These are phyloP conservation scores for Pelargonium citronellum DNA, from an alignment of 441 rosid species.

Conservation along the genomic window DNA sequence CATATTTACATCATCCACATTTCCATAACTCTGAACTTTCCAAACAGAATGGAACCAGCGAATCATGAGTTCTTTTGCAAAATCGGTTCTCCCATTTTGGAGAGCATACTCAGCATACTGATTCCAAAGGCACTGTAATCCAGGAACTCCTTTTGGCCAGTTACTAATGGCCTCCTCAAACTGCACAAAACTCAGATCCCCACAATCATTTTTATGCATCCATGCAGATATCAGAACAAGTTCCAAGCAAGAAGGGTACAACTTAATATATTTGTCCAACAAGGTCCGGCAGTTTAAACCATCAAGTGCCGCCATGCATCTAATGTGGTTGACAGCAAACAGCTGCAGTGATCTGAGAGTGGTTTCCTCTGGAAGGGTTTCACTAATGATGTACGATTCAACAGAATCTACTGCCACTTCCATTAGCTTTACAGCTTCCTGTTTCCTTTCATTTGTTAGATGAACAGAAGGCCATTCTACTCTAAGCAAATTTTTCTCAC, in stretches of 20 bases:
- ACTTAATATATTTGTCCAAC: conserved; percentile 48
- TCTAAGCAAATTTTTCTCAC: conserved; percentile 50
- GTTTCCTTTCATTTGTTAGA: conserved; percentile 44
- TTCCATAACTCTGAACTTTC: conserved; percentile 32
- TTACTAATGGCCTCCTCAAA: conserved; percentile 65
- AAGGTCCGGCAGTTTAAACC: conserved; percentile 40
- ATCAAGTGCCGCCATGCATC: conserved; percentile 54
- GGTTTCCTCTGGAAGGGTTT: conserved; percentile 22
- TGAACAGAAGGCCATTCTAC: conserved; percentile 62
- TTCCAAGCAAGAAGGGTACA: conserved; percentile 64
- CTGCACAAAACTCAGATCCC: conserved; percentile 32
- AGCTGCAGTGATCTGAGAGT: conserved; percentile 35
- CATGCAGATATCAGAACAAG: conserved; percentile 57
- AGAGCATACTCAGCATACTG: conserved; percentile 73
- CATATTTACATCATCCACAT: conserved; percentile 20
- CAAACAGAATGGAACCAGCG: conserved; percentile 60
- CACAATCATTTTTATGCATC: conserved; percentile 34
- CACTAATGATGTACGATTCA: conserved; percentile 26
- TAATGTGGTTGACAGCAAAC: conserved; percentile 54
- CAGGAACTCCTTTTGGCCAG: conserved; percentile 62
- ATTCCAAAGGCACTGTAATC: conserved; percentile 83
- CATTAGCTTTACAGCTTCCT: conserved; percentile 38
- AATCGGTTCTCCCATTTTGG: conserved; percentile 38
- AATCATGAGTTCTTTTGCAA: conserved; percentile 52
- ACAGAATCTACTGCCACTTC: conserved; percentile 39